These are phyloP conservation scores for Hypoxylon sp. DNA, from an alignment of 2,329 filamentous ascomycete genomes.

Conservation along the genomic window DNA sequence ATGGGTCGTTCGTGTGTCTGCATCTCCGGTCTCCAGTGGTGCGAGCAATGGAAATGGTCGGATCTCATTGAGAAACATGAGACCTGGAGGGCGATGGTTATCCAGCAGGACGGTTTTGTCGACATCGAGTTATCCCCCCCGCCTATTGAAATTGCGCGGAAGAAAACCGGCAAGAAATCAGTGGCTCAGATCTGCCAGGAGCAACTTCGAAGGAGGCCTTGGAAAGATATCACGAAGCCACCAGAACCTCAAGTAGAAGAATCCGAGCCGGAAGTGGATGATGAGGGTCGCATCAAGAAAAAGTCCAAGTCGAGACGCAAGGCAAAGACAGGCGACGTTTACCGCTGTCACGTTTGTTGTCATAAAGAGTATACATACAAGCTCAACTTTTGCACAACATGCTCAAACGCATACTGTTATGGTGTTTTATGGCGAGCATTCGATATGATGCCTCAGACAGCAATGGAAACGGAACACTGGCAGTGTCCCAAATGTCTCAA, in stretches of 20 bases:
- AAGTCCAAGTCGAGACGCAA: conserved; percentile 71
- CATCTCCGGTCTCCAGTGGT: conserved; percentile 87
- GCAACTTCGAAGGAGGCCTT: conserved; percentile 83
- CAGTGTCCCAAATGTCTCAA: conserved; percentile 87
- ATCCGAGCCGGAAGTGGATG: conserved; percentile 69
- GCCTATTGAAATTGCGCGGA: conserved; percentile 77
- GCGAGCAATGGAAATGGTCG: conserved; percentile 91
- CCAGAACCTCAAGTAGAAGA: conserved; percentile 51
- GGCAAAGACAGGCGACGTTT: conserved; percentile 66
- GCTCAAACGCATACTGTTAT: conserved; percentile 86
- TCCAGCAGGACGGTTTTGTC: conserved; percentile 77
- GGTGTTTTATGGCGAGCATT: conserved; percentile 93
- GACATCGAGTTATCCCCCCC: conserved; percentile 76
- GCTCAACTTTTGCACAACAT: conserved; percentile 83
- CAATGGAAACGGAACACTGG: conserved; percentile 87
- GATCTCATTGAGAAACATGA: conserved; percentile 84
- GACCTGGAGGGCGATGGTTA: conserved; percentile 82
- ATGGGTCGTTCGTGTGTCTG: conserved; percentile 96
- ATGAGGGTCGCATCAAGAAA: conserved; percentile 74
- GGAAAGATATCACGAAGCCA: conserved; percentile 81
- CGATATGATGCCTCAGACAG: conserved; percentile 85
- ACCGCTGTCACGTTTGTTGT: conserved; percentile 85
- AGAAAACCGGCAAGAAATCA: conserved; percentile 78
- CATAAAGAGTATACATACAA: conserved; percentile 86
- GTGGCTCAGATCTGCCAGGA: conserved; percentile 95